Conservation (phyloP, 1,139 yeast genomes). For the Lodderomyces jiufengensis region DNA sequence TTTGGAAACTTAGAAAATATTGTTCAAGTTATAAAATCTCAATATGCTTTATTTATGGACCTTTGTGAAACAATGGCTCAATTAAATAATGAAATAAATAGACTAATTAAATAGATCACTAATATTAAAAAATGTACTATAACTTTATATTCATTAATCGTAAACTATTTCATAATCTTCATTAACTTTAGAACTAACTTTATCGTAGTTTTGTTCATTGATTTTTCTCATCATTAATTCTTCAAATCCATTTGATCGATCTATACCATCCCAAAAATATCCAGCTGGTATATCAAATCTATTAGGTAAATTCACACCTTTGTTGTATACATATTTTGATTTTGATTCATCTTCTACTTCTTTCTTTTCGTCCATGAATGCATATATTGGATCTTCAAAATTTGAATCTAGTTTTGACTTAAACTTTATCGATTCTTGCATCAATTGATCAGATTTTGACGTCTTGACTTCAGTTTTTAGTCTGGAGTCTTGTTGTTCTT, state of each 20-base stretch:
- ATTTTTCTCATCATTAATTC: slow-evolving; percentile 55
- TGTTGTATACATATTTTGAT: slow-evolving; percentile 31
- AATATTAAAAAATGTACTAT: too few relatives aligned
- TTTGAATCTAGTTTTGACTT: slow-evolving; percentile 18
- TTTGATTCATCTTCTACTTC: slow-evolving; percentile 37
- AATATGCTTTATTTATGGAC: slow-evolving; percentile 84
- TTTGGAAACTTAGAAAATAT: slow-evolving; percentile 54
- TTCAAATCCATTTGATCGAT: slow-evolving; percentile 90
- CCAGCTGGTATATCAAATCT: slow-evolving; percentile 81
- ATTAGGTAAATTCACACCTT: slow-evolving; percentile 58
- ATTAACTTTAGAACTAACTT: slow-evolving; percentile 16
- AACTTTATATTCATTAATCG: slow-evolving; percentile 15
- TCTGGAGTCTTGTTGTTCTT: slow-evolving; percentile 18
- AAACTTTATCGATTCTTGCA: slow-evolving; percentile 34
- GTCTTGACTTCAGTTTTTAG: slow-evolving; percentile 10
- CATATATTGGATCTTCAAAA: slow-evolving; percentile 68
- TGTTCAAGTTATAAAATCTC: slow-evolving; percentile 70
- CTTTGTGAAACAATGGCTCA: slow-evolving; percentile 88
- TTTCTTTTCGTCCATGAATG: slow-evolving; percentile 25
- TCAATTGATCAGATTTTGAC: slow-evolving; percentile 11
- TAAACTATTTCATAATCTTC: slow-evolving; percentile 28
- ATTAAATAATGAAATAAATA: slow-evolving; percentile 60
- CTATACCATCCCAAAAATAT: slow-evolving; percentile 88
- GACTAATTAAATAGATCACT: slow-evolving; percentile 16
- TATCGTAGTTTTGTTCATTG: slow-evolving; percentile 34